A percentile compares a stretch with the other conserved stretches of the same genome.
Conservation (phyloP, 2,329 filamentous ascomycete species). For the Volutella citrinella region DNA sequence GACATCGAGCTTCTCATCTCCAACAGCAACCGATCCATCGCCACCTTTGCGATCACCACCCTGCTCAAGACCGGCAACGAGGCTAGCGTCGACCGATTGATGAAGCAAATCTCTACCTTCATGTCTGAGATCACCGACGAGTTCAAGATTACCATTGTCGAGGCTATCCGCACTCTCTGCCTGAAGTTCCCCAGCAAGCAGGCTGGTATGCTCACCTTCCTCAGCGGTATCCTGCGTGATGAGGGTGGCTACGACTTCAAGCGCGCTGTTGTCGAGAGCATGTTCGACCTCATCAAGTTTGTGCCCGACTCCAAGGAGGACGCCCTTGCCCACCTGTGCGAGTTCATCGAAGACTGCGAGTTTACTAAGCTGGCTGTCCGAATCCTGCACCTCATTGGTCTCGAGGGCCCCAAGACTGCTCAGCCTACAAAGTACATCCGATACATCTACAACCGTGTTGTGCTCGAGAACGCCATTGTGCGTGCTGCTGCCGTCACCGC, state of each 20-base stretch:
- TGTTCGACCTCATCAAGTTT: conserved; percentile 99
- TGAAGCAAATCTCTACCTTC: conserved; percentile 98
- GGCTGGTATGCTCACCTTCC: conserved; percentile 94
- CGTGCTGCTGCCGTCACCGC: conserved; percentile 93
- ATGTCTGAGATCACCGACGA: conserved; percentile 99
- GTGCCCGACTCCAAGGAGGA: conserved; percentile 82
- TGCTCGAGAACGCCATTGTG: conserved; percentile 94
- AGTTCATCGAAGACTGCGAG: conserved; percentile 99
- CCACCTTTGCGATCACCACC: conserved; percentile 97
- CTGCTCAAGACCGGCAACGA: conserved; percentile 98
- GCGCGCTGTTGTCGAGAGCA: conserved; percentile 94
- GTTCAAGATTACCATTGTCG: conserved; percentile 99
- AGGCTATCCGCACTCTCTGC: conserved; percentile 93
- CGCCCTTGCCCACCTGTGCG: conserved; percentile 90
- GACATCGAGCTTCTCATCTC: conserved; percentile 97
- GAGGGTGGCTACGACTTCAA: conserved; percentile 99
- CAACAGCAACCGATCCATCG: conserved; percentile 95
- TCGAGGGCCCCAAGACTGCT: conserved; percentile 91
- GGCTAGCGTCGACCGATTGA: conserved; percentile 90
- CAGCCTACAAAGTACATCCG: conserved; percentile 98
- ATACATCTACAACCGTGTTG: conserved; percentile 98
- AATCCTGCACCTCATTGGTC: conserved; percentile 88
- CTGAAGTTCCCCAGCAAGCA: conserved; percentile 98
- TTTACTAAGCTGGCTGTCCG: conserved; percentile 97
- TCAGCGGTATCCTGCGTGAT: conserved; percentile 93